Conservation (phyloP, 1,139 yeast species). For the Meyerozyma smithsonii region DNA sequence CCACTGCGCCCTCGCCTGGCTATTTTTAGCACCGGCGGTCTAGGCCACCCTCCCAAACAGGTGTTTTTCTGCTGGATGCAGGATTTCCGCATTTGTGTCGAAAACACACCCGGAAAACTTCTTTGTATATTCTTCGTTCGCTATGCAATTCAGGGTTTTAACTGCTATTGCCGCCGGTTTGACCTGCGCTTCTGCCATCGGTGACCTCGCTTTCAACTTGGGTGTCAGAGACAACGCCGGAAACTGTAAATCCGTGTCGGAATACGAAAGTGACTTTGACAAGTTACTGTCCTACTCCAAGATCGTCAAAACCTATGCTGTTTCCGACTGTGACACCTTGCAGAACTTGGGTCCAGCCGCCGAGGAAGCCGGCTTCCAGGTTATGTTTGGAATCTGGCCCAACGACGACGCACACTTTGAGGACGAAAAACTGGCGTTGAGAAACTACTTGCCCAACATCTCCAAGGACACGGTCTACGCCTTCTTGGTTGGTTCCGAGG, state of each 20-base stretch:
- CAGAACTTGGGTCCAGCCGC: slow-evolving; percentile 83
- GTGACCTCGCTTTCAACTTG: slow-evolving; percentile 66
- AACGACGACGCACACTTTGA: slow-evolving; percentile 68
- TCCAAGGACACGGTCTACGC: slow-evolving; percentile 65
- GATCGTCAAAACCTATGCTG: slow-evolving; percentile 77
- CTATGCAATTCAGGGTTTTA: slow-evolving; percentile 39
- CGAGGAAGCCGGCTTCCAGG: slow-evolving; percentile 64
- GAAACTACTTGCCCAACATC: slow-evolving; percentile 62
- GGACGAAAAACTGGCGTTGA: slow-evolving; percentile 66
- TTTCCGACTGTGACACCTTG: slow-evolving; percentile 83
- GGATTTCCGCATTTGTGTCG: slow-evolving; percentile 1
- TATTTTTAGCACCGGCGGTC: slow-evolving; percentile 4
- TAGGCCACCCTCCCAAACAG: slow-evolving; percentile 2
- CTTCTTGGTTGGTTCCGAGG: slow-evolving; percentile 87
- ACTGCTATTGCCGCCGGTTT: slow-evolving; percentile 34
- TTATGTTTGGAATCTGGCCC: slow-evolving; percentile 89
- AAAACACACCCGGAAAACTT: slow-evolving; percentile 2
- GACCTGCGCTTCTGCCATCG: slow-evolving; percentile 37
- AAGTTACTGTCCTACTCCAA: slow-evolving; percentile 51
- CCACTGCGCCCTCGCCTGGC: slow-evolving; percentile 2
- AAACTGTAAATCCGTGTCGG: slow-evolving; percentile 64
- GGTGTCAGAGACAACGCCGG: slow-evolving; percentile 73
- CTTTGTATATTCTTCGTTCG: slow-evolving; percentile 7
- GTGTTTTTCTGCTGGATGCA: slow-evolving; percentile 2
- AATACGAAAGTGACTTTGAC: slow-evolving; percentile 61